A percentile compares a stretch with the other conserved stretches of the same genome.
phyloP scores from a whole-genome alignment of 2,329 filamentous ascomycete genomes.

The Sclerotinia subarctica region DNA sequence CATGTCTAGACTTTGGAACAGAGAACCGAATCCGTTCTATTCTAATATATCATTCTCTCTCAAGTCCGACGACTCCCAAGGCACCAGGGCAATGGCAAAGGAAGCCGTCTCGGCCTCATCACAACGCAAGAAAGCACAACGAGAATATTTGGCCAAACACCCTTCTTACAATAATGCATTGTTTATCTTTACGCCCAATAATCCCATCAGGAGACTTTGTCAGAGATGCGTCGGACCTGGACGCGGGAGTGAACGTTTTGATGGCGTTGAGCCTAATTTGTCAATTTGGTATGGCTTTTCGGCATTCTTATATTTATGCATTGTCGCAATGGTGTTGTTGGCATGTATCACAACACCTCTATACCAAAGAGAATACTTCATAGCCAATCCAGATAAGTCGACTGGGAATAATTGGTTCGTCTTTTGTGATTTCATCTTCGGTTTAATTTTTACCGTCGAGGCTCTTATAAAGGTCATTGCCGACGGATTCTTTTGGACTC shows the following conservation, averaged over 20 bases:
- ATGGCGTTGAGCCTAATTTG: conserved; percentile 86
- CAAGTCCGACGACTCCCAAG: conserved; percentile 71
- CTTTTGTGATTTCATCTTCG: conserved; percentile 89
- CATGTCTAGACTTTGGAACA: conserved; percentile 53
- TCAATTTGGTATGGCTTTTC: conserved; percentile 91
- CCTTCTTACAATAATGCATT: conserved; percentile 91
- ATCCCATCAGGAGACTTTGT: conserved; percentile 76
- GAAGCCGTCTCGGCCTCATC: conserved; percentile 84
- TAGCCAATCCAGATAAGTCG: conserved; percentile 49
- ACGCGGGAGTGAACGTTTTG: conserved; percentile 78
- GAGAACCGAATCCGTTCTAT: conserved; percentile 94
- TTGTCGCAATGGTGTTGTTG: conserved; percentile 95
- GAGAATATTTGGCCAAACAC: conserved; percentile 83
- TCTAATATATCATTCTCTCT: conserved; percentile 66
- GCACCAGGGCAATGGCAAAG: conserved; percentile 83
- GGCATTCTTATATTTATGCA: conserved; percentile 87
- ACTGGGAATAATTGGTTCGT: conserved; percentile 84
- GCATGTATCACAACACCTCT: conserved; percentile 92
- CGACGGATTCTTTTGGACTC: conserved; percentile 93
- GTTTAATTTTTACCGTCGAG: conserved; percentile 79
- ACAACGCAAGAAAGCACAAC: conserved; percentile 79
- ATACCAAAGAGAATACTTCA: conserved; percentile 85
- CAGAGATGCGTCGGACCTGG: conserved; percentile 90
- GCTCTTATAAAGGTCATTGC: conserved; percentile 89
- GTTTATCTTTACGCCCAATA: conserved; percentile 77